These are phyloP conservation scores for Westerdykella aurantiaca DNA, from an alignment of 2,329 filamentous ascomycete genomes.

Conservation along the genomic window DNA sequence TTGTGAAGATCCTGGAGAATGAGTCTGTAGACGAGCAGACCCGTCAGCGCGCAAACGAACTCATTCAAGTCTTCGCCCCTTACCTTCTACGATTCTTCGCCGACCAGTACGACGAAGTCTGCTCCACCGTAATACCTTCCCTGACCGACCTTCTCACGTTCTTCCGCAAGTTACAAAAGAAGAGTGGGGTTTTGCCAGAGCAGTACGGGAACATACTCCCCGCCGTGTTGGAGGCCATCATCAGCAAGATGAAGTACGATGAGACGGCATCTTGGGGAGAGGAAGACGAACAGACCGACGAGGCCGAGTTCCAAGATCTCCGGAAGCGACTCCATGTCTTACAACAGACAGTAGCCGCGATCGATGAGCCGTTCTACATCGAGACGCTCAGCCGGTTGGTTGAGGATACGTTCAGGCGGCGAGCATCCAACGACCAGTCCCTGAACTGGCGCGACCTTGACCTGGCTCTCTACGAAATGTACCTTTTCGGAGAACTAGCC, in stretches of 20 bases:
- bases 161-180: slow-evolving; percentile 70
- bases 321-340: slow-evolving; percentile 83
- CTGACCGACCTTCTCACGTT: slow-evolving; percentile 89
- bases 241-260: slow-evolving; percentile 95
- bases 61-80: slow-evolving; percentile 77
- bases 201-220: slow-evolving; percentile 78
- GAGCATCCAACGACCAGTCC: slow-evolving; percentile 63
- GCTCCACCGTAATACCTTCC: slow-evolving; percentile 88
- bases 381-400: slow-evolving; percentile 83
- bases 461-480: slow-evolving; percentile 91
- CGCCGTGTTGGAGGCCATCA: slow-evolving; percentile 84
- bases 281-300: slow-evolving; percentile 90
- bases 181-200: slow-evolving; percentile 57
- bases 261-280: slow-evolving; percentile 90
- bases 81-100: slow-evolving; percentile 90
- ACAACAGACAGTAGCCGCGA: slow-evolving; percentile 85
- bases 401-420: slow-evolving; percentile 75
- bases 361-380: slow-evolving; percentile 83
- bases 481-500: slow-evolving; percentile 89
- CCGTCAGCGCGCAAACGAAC: slow-evolving; percentile 69
- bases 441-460: slow-evolving; percentile 96
- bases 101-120: slow-evolving; percentile 97
- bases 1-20: slow-evolving; percentile 80
- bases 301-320: slow-evolving; percentile 94
- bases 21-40: slow-evolving; percentile 57